phyloP scores from a whole-genome alignment of 1,284 basidiomycete genomes.

The Austroboletus novae-zelandiae region DNA sequence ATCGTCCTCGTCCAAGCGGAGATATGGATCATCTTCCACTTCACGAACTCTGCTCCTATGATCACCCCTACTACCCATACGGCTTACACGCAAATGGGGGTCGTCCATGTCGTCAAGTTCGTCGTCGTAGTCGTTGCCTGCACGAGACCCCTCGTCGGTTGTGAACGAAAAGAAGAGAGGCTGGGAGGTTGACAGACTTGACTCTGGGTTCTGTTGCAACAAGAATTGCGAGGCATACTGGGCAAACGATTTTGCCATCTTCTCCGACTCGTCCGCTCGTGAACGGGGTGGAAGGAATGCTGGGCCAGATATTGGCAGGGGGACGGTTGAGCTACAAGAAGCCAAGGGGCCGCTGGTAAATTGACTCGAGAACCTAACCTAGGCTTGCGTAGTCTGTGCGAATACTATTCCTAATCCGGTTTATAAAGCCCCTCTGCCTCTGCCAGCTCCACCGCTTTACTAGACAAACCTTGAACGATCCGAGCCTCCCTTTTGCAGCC shows the following conservation, averaged over 20 bases:
- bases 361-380: conserved; percentile 15
- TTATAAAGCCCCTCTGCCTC: background rate
- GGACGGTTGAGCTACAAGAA: conserved; percentile 12
- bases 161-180: conserved; percentile 82
- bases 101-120: conserved; percentile 71
- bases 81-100: conserved; percentile 59
- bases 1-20: conserved; percentile 59
- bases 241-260: conserved; percentile 54
- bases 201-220: conserved; percentile 42
- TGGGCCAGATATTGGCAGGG: conserved; percentile 4
- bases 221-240: conserved; percentile 57
- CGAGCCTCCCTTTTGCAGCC: no score
- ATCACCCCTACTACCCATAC: conserved; percentile 27
- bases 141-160: conserved; percentile 64
- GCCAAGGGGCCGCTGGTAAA: conserved; percentile 16
- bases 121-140: conserved; percentile 44
- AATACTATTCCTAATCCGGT: conserved; percentile 16
- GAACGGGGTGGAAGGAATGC: conserved; percentile 9
- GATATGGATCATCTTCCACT: conserved; percentile 65
- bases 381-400: conserved; percentile 27
- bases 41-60: conserved; percentile 28
- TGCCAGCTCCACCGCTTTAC: background rate
- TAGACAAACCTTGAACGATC: no score
- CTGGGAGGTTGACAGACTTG: conserved; percentile 58
- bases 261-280: conserved; percentile 22